These are phyloP conservation scores for Arabidopsis arenosa DNA, from an alignment of 345 rosid species.

Conservation along the genomic window DNA sequence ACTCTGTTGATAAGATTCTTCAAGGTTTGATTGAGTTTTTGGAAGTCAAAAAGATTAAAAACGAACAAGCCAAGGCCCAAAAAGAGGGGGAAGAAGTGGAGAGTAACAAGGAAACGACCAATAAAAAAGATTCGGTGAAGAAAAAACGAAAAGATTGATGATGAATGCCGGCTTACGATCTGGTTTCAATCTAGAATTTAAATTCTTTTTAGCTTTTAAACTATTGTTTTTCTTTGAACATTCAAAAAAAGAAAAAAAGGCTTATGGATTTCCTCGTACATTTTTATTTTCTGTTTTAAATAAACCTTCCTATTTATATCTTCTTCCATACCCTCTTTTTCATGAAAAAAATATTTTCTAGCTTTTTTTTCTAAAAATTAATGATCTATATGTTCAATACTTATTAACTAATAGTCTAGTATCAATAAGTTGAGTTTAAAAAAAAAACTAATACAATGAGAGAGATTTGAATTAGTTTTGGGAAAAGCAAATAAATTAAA, in stretches of 20 bases:
- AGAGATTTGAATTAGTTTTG: too few relatives aligned
- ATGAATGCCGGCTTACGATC: too few relatives aligned
- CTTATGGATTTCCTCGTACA: background rate
- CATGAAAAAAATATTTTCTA: background rate
- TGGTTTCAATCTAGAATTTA: too few relatives aligned
- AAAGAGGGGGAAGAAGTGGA: background rate
- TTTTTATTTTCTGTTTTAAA: background rate
- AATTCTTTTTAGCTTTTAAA: too few relatives aligned
- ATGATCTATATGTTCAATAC: background rate
- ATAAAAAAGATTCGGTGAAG: conserved; percentile 16
- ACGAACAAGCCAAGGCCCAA: conserved; percentile 8
- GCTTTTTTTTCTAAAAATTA: background rate
- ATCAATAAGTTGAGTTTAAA: too few relatives aligned
- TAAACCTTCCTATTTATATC: background rate
- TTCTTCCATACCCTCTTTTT: background rate
- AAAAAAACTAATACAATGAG: background rate
- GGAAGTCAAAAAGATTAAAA: conserved; percentile 37
- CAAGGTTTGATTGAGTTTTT: conserved; percentile 46
- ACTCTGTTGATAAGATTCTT: conserved; percentile 44
- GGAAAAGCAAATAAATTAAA: too few relatives aligned
- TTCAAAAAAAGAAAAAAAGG: too few relatives aligned
- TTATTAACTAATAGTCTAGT: too few relatives aligned
- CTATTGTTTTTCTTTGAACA: too few relatives aligned
- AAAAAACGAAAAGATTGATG: conserved; percentile 46
- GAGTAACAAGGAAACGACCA: conserved; percentile 2